A percentile compares a stretch with the other conserved stretches of the same genome.
Evolutionary conservation across 352 stramenopile genomes (phyloP).

Genomic region (Hyaloperonospora arabidopsidis): DNA sequence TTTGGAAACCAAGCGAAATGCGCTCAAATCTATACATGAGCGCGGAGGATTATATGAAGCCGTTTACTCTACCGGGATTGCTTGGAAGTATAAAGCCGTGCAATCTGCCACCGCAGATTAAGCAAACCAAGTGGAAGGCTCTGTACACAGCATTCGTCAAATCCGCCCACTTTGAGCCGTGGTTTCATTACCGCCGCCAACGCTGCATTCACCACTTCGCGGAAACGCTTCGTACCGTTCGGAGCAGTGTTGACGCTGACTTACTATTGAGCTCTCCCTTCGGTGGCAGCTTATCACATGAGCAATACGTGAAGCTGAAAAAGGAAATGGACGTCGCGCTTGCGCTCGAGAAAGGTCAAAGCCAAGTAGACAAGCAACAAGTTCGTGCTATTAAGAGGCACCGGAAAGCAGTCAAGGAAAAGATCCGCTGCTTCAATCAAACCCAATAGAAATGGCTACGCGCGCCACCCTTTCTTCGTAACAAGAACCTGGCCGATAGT

Average conservation of each 20-base stretch:
- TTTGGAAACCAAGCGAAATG: constrained; percentile 56
- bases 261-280: constrained; percentile 37
- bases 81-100: constrained; percentile 46
- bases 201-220: constrained; percentile 65
- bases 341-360: constrained; percentile 26
- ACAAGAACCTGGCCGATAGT: not conserved
- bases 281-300: constrained; percentile 35
- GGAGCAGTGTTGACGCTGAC: constrained; percentile 32
- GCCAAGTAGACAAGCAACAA: constrained; percentile 34
- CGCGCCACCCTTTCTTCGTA: not conserved
- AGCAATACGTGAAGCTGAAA: constrained; percentile 39
- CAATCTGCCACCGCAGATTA: constrained; percentile 55
- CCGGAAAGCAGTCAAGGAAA: constrained; percentile 39
- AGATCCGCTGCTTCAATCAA: constrained; percentile 27
- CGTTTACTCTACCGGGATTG: constrained; percentile 50
- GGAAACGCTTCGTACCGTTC: constrained; percentile 45
- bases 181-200: constrained; percentile 62
- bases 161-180: constrained; percentile 67
- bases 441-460: constrained; percentile 11
- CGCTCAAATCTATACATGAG: constrained; percentile 66
- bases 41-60: constrained; percentile 64
- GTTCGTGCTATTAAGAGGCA: constrained; percentile 41
- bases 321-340: constrained; percentile 42
- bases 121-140: constrained; percentile 52
- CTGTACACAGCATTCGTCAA: constrained; percentile 67